phyloP scores from a whole-genome alignment of 1,139 yeast species.

The Yamadazyma siamensis region DNA sequence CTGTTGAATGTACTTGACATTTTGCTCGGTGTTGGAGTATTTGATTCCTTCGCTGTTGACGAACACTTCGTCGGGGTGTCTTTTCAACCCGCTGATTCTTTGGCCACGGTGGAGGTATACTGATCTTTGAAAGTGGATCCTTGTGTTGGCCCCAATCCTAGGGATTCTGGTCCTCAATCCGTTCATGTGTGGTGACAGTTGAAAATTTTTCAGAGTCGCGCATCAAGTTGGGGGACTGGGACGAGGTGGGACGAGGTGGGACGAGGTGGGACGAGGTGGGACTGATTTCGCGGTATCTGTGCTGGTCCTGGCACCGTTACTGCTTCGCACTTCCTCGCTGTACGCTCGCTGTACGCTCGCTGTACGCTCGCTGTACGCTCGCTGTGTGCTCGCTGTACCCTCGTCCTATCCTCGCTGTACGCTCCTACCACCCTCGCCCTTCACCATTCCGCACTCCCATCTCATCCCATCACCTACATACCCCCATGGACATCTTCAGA shows the following conservation, averaged over 20 bases:
- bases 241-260: conserved; percentile 1
- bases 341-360: no score
- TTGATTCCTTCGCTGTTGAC: conserved; percentile 55
- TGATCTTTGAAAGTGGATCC: conserved; percentile 13
- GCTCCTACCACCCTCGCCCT: no score
- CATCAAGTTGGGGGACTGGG: background rate
- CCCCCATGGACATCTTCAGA: conserved; percentile 80
- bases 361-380: no score
- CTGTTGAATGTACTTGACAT: conserved; percentile 44
- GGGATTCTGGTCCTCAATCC: conserved; percentile 1
- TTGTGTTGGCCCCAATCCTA: background rate
- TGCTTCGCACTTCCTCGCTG: no score
- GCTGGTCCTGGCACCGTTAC: no score
- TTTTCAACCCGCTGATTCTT: conserved; percentile 69
- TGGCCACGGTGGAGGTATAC: conserved; percentile 52
- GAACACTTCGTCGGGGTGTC: conserved; percentile 66
- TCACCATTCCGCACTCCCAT: no score
- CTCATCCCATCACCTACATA: conserved; percentile 2
- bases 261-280: no score
- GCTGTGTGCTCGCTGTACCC: no score
- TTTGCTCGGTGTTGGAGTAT: conserved; percentile 54
- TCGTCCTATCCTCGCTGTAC: no score
- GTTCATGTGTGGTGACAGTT: no score
- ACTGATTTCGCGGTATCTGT: no score
- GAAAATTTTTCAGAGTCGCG: background rate